These are phyloP conservation scores for Wickerhamomyces chaumierensis DNA, from an alignment of 805 yeast genomes.

Conservation along the genomic window DNA sequence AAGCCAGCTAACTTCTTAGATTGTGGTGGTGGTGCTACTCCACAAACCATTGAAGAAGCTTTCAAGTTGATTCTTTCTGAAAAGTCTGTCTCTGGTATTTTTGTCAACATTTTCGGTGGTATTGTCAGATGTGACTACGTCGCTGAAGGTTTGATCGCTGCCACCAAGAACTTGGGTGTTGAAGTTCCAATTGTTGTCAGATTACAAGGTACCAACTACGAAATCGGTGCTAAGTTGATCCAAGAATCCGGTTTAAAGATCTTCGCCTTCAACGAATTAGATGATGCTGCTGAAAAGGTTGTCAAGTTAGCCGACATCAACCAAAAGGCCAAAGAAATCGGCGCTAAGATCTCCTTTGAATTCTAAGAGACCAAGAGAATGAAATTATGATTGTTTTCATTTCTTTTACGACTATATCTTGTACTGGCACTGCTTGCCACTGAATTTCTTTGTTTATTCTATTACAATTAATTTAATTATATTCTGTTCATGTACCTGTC, in stretches of 20 bases:
- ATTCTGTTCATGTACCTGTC: too few relatives aligned
- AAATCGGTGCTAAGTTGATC: slow-evolving; percentile 79
- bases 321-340: slow-evolving; percentile 34
- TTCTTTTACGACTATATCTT: too few relatives aligned
- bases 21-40: slow-evolving; percentile 99
- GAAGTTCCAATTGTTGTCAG: slow-evolving; percentile 94
- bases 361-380: too few relatives aligned
- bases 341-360: slow-evolving; percentile 38
- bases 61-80: slow-evolving; percentile 88
- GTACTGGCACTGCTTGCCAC: too few relatives aligned
- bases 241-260: slow-evolving; percentile 85
- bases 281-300: slow-evolving; percentile 94
- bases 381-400: too few relatives aligned
- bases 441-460: too few relatives aligned
- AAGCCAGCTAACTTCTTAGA: slow-evolving; percentile 98
- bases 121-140: slow-evolving; percentile 98
- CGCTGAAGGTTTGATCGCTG: slow-evolving; percentile 94
- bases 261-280: slow-evolving; percentile 84
- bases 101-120: slow-evolving; percentile 98
- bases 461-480: too few relatives aligned
- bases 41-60: slow-evolving; percentile 94
- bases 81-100: slow-evolving; percentile 83
- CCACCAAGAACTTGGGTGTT: slow-evolving; percentile 83
- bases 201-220: slow-evolving; percentile 96
- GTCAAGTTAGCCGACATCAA: slow-evolving; percentile 55